Evolutionary conservation across 2,329 filamentous ascomycete species (phyloP).

Genomic region (Cercospora sesami): DNA sequence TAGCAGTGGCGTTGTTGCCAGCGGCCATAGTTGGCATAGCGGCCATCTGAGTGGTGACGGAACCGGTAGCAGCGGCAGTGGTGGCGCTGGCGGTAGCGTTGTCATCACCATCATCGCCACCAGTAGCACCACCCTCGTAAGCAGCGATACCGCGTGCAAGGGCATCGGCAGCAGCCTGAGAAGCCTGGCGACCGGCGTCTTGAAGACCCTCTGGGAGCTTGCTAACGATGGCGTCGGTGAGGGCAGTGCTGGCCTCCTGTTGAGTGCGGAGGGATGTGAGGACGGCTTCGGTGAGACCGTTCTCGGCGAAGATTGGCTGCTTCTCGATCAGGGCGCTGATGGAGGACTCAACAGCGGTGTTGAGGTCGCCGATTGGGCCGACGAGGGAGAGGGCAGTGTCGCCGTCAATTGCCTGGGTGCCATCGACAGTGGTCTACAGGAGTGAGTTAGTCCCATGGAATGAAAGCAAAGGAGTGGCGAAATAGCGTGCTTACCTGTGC

Average conservation of each 20-base stretch:
- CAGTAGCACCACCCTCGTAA: conserved; percentile 3
- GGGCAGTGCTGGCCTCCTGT: background rate
- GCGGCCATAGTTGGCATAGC: background rate
- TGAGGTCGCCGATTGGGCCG: conserved; percentile 13
- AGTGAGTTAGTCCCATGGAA: background rate
- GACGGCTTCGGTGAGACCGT: conserved; percentile 11
- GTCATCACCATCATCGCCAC: background rate
- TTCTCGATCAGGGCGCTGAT: conserved; percentile 16
- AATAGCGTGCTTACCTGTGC: conserved; percentile 2
- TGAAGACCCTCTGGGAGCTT: conserved; percentile 18
- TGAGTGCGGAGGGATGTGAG: conserved; percentile 11
- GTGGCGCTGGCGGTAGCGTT: conserved; percentile 7
- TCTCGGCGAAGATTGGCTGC: conserved; percentile 3
- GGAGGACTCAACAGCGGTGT: conserved; percentile 15
- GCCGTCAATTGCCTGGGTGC: conserved; percentile 4
- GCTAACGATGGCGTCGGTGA: conserved; percentile 13
- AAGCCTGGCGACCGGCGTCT: conserved; percentile 14
- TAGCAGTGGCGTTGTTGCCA: conserved; percentile 3
- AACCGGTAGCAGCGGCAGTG: background rate
- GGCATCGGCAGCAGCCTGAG: conserved; percentile 15
- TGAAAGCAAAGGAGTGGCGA: background rate
- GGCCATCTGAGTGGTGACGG: conserved; percentile 1
- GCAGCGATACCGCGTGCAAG: conserved; percentile 16
- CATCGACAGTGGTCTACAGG: conserved; percentile 9
- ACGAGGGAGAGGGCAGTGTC: conserved; percentile 11